A percentile compares a stretch with the other conserved stretches of the same genome.
Evolutionary conservation across 352 stramenopile genomes (phyloP).

Genomic region (Phytophthora ohioensis): DNA sequence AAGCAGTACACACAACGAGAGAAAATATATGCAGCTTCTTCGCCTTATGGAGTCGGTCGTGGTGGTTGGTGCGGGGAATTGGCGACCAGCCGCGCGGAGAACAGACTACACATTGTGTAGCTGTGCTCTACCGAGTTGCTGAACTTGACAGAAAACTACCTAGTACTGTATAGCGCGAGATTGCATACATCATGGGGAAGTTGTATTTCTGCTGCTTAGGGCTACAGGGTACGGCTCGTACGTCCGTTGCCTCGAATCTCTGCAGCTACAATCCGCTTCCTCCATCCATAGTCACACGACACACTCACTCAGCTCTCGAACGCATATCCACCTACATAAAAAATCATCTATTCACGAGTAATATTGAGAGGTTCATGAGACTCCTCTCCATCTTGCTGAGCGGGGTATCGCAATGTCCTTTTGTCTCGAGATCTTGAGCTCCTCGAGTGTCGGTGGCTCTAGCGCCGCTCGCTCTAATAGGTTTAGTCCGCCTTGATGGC

Average conservation of each 20-base stretch:
- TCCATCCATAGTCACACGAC: constrained; percentile 16
- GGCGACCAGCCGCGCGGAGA: too few relatives aligned
- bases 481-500: constrained; percentile 66
- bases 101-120: too few relatives aligned
- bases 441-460: constrained; percentile 1
- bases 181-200: neutral
- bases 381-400: constrained; percentile 2
- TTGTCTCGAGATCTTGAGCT: neutral
- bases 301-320: constrained; percentile 18
- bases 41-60: neutral
- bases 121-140: too few relatives aligned
- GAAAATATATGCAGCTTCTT: constrained; percentile 21
- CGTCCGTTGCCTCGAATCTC: too few relatives aligned
- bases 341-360: constrained; percentile 29
- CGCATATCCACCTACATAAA: constrained; percentile 25
- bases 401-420: constrained; percentile 1
- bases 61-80: neutral
- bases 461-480: neutral
- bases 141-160: too few relatives aligned
- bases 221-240: too few relatives aligned
- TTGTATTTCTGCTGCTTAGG: constrained; percentile 5
- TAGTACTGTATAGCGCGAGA: too few relatives aligned
- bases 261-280: neutral
- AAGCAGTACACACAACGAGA: neutral
- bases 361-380: neutral